A percentile compares a stretch with the other conserved stretches of the same genome.
Evolutionary conservation across 805 yeast species (phyloP).

Genomic region (Cyberlindnera lachancei): DNA sequence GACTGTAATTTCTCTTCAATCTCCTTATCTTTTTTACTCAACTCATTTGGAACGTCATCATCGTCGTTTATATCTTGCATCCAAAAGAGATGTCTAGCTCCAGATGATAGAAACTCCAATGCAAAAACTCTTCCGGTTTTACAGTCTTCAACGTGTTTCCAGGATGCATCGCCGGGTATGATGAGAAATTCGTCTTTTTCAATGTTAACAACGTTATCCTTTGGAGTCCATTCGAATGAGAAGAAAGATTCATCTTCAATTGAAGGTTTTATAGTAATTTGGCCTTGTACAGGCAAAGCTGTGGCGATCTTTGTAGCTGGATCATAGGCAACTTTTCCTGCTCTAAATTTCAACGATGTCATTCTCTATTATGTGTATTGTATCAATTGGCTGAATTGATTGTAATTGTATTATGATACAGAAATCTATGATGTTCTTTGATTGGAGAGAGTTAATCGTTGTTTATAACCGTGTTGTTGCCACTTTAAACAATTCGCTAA

Average conservation of each 20-base stretch:
- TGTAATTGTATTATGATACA: no score
- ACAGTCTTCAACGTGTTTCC: conserved; percentile 64
- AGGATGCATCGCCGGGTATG: conserved; percentile 80
- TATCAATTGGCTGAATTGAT: no score
- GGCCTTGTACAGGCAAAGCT: conserved; percentile 67
- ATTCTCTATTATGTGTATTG: no score
- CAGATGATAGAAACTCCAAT: conserved; percentile 54
- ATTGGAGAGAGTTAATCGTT: no score
- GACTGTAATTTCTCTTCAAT: conserved; percentile 41
- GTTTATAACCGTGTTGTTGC: no score
- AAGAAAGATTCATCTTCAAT: conserved; percentile 67
- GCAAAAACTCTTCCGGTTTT: conserved; percentile 72
- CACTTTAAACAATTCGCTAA: no score
- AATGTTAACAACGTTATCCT: conserved; percentile 37
- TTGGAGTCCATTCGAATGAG: conserved; percentile 68
- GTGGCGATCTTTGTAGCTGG: conserved; percentile 53
- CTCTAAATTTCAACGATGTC: conserved; percentile 47
- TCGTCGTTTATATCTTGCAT: conserved; percentile 64
- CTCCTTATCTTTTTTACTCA: conserved; percentile 51
- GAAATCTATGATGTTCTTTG: no score
- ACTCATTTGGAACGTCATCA: conserved; percentile 49
- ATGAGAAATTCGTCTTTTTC: conserved; percentile 60
- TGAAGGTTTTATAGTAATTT: conserved; percentile 49
- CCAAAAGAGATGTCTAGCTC: conserved; percentile 56
- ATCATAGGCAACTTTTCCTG: conserved; percentile 67